A percentile compares a stretch with the other conserved stretches of the same genome.
Conservation (phyloP, 345 rosid genomes). For the Arabis hirsuta region DNA sequence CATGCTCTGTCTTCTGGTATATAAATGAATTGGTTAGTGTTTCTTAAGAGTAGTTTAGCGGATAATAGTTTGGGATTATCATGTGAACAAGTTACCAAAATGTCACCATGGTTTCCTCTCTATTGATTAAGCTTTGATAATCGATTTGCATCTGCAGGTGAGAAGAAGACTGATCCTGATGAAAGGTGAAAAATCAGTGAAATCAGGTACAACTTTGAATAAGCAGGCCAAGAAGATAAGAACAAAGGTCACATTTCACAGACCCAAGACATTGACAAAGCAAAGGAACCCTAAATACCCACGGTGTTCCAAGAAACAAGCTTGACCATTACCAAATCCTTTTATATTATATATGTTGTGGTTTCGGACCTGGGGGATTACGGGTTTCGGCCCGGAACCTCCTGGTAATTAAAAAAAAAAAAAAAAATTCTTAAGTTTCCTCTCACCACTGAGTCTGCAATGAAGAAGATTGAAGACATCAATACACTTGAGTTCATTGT, state of each 20-base stretch:
- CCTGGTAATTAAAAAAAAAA: no score
- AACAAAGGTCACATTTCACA: constrained; percentile 75
- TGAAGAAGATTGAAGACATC: no score
- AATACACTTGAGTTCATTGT: no score
- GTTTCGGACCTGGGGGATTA: no score
- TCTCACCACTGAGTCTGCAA: constrained; percentile 73
- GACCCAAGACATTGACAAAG: constrained; percentile 74
- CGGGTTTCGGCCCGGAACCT: no score
- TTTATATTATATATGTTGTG: no score
- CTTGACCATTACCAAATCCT: constrained; percentile 77
- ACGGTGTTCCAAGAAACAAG: constrained; percentile 79
- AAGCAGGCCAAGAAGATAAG: constrained; percentile 66
- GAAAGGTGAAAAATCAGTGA: constrained; percentile 55
- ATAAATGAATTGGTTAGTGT: no score
- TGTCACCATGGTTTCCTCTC: no score
- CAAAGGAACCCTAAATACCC: constrained; percentile 76
- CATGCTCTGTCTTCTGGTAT: no score
- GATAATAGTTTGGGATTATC: no score
- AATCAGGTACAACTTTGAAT: constrained; percentile 69
- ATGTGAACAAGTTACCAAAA: no score
- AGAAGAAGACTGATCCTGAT: constrained; percentile 66
- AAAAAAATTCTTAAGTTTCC: constrained; percentile 43
- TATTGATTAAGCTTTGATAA: not conserved
- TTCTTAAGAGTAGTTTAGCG: no score
- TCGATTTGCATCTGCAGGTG: constrained; percentile 35